Evolutionary conservation across 805 yeast species (phyloP).

Genomic region (Candida endomychidarum): DNA sequence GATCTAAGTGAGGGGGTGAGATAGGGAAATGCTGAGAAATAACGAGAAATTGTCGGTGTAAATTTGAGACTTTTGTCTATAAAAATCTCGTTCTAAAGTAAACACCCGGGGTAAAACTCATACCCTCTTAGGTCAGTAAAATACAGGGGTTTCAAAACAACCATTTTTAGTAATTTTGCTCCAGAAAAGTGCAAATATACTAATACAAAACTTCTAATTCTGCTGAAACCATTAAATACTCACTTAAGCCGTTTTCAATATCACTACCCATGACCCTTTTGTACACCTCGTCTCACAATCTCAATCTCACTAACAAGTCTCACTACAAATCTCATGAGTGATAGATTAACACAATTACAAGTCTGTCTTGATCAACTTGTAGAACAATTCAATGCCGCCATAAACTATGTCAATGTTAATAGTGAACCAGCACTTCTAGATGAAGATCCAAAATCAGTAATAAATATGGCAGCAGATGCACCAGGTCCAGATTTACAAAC

Average conservation of each 20-base stretch:
- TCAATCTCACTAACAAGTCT: neutral
- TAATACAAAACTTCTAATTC: too few species aligned
- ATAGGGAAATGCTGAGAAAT: too few species aligned
- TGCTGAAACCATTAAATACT: too few species aligned
- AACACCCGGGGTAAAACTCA: slow-evolving; percentile 2
- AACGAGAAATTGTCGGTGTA: too few species aligned
- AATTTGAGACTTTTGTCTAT: too few species aligned
- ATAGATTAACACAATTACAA: slow-evolving; percentile 86
- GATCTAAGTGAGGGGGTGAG: too few species aligned
- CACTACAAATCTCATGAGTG: slow-evolving; percentile 55
- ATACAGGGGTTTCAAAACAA: neutral
- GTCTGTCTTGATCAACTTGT: slow-evolving; percentile 80
- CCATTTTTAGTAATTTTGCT: neutral
- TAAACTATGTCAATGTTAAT: slow-evolving; percentile 59
- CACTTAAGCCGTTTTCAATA: too few species aligned
- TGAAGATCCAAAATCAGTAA: slow-evolving; percentile 59
- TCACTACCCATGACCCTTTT: too few species aligned
- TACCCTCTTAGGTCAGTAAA: slow-evolving; percentile 2
- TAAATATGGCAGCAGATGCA: slow-evolving; percentile 61
- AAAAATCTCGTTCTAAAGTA: too few species aligned
- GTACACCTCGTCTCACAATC: too few species aligned
- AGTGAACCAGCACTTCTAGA: slow-evolving; percentile 48
- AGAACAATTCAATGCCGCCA: slow-evolving; percentile 77
- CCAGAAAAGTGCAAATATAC: too few species aligned
- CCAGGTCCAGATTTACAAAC: slow-evolving; percentile 43